A percentile compares a stretch with the other conserved stretches of the same genome.
These are phyloP conservation scores for Astraeus odoratus DNA, from an alignment of 768 basidiomycete species.

Conservation along the genomic window DNA sequence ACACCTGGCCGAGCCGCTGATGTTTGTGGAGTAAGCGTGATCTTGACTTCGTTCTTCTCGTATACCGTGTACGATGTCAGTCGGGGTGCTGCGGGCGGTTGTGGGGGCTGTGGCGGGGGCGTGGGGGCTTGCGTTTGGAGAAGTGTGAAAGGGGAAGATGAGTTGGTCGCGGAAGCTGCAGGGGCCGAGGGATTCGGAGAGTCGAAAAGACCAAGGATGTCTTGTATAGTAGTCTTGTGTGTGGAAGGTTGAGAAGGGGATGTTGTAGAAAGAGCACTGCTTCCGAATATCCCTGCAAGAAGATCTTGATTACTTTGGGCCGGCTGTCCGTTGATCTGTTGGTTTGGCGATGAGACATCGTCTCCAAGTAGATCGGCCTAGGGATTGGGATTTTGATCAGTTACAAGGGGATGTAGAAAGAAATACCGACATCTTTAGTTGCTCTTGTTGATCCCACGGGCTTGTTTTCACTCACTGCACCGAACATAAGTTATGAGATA, in stretches of 20 bases:
- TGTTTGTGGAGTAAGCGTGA: conserved; percentile 85
- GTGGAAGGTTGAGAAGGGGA: conserved; percentile 30
- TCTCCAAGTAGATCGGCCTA: conserved; percentile 78
- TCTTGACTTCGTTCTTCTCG: conserved; percentile 83
- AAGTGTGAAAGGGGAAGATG: conserved; percentile 29
- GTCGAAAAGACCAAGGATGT: conserved; percentile 88
- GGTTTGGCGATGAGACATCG: conserved; percentile 44
- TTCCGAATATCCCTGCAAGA: conserved; percentile 88
- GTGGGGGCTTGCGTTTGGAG: conserved; percentile 31
- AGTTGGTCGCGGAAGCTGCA: conserved; percentile 8
- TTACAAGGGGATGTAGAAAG: background rate
- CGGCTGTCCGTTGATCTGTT: conserved; percentile 37
- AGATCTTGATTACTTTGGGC: conserved; percentile 74
- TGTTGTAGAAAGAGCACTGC: conserved; percentile 27
- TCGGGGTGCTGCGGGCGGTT: conserved; percentile 38
- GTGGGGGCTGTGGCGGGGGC: conserved; percentile 24
- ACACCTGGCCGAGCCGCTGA: conserved; percentile 77
- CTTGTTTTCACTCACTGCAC: conserved; percentile 89
- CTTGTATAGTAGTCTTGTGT: conserved; percentile 64
- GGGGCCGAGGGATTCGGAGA: conserved; percentile 27
- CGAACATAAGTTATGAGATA: conserved; percentile 3
- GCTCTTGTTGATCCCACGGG: conserved; percentile 87
- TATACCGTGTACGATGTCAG: conserved; percentile 79
- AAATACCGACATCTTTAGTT: conserved; percentile 55
- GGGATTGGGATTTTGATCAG: conserved; percentile 10